These are phyloP conservation scores for Ilex paraguariensis DNA, from an alignment of 305 asterid species.

Conservation along the genomic window DNA sequence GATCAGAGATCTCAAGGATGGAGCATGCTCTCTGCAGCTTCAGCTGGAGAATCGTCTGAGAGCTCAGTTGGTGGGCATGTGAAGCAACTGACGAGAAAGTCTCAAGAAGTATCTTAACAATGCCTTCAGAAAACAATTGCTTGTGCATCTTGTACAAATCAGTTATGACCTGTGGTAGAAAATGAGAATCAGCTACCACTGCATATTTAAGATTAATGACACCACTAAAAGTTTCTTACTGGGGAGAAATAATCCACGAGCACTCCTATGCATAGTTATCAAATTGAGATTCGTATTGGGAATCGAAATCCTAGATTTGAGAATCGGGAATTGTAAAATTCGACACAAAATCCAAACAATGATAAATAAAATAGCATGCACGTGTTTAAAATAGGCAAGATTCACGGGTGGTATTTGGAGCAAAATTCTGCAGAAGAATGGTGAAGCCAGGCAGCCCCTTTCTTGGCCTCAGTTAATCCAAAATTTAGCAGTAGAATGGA, in stretches of 20 bases:
- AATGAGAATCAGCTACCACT: constrained; percentile 10
- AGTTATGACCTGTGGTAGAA: constrained; percentile 59
- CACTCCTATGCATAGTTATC: too few relatives aligned
- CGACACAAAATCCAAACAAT: too few relatives aligned
- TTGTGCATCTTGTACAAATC: constrained; percentile 76
- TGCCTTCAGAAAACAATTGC: constrained; percentile 41
- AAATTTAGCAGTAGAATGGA: too few relatives aligned
- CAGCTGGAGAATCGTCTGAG: constrained; percentile 38
- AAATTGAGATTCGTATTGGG: too few relatives aligned
- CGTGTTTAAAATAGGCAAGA: too few relatives aligned
- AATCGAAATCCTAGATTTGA: too few relatives aligned
- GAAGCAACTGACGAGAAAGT: constrained; percentile 50
- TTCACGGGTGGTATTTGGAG: too few relatives aligned
- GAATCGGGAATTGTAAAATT: too few relatives aligned
- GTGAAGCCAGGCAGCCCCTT: too few relatives aligned
- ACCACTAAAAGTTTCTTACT: background rate
- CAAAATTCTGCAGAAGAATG: too few relatives aligned
- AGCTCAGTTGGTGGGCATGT: constrained; percentile 72
- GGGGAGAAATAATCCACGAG: background rate
- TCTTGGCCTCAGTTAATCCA: too few relatives aligned
- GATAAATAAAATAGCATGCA: too few relatives aligned
- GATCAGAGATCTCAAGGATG: constrained; percentile 69
- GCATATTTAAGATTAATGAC: constrained; percentile 1
- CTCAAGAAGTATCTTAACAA: constrained; percentile 39
- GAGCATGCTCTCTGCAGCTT: constrained; percentile 75